Evolutionary conservation across 208 protist species (phyloP).

Genomic region (Crithidia expoeki): DNA sequence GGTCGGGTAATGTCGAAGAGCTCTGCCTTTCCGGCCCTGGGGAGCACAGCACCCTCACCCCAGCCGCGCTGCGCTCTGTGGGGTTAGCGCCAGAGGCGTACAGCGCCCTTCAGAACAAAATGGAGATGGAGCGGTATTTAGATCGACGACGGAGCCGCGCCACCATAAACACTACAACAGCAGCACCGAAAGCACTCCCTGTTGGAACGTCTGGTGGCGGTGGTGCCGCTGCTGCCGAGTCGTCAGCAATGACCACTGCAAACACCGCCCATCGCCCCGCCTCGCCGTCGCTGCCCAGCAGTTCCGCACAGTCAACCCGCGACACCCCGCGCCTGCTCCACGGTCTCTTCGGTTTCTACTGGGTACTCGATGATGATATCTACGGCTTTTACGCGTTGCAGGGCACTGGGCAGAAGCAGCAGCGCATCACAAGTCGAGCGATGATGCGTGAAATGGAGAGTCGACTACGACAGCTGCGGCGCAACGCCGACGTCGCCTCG

Average conservation of each 20-base stretch:
- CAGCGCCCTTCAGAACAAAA: slow-evolving; percentile 15
- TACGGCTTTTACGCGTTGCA: slow-evolving; percentile 51
- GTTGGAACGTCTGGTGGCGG: neutral
- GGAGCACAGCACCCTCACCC: slow-evolving; percentile 29
- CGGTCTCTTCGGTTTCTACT: slow-evolving; percentile 64
- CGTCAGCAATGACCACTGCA: neutral
- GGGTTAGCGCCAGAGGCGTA: slow-evolving; percentile 18
- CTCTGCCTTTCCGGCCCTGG: slow-evolving; percentile 29
- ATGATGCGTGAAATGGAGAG: slow-evolving; percentile 62
- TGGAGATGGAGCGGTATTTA: slow-evolving; percentile 19
- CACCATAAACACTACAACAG: neutral
- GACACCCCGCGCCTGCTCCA: slow-evolving; percentile 39
- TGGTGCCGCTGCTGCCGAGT: neutral
- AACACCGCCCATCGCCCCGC: neutral
- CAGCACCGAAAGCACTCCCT: neutral
- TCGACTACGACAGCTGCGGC: slow-evolving; percentile 47
- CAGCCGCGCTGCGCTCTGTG: slow-evolving; percentile 23
- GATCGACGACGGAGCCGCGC: neutral
- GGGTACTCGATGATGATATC: slow-evolving; percentile 93
- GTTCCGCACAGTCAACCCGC: neutral
- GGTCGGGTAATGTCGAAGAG: slow-evolving; percentile 46
- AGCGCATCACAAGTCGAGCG: slow-evolving; percentile 56
- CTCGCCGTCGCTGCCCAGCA: neutral
- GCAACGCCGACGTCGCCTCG: slow-evolving; percentile 30
- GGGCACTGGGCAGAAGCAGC: slow-evolving; percentile 37